A percentile compares a stretch with the other conserved stretches of the same genome.
Conservation (phyloP, 176 grass and related monocot genomes). For the Zoysia japonica region DNA sequence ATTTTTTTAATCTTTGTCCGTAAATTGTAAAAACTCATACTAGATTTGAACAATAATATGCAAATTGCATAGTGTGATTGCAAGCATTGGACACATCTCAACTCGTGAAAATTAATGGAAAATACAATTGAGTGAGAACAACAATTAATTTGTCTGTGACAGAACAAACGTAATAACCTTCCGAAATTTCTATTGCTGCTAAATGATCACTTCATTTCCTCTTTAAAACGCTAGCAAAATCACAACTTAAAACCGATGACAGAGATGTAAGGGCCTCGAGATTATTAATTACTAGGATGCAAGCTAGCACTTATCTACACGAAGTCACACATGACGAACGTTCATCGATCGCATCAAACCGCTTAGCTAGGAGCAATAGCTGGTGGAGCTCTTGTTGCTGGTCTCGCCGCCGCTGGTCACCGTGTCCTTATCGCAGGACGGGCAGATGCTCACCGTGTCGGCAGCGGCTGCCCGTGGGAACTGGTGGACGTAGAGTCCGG, state of each 20-base stretch:
- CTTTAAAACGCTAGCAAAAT: background rate
- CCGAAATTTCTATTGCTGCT: background rate
- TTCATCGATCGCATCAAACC: background rate
- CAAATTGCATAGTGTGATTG: background rate
- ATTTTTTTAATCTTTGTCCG: no score
- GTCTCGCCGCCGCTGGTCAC: conserved; percentile 31
- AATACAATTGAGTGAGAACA: background rate
- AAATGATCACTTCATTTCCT: background rate
- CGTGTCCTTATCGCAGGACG: conserved; percentile 55
- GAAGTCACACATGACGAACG: background rate
- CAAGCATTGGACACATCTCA: background rate
- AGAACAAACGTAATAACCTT: background rate
- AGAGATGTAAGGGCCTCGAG: background rate
- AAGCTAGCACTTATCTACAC: background rate
- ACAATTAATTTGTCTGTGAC: background rate
- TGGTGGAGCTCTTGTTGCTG: conserved; percentile 31
- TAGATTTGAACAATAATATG: background rate
- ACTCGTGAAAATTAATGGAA: background rate
- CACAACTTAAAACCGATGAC: background rate
- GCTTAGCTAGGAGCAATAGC: conserved; percentile 19
- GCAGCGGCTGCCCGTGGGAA: conserved; percentile 18
- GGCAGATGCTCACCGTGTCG: conserved; percentile 41
- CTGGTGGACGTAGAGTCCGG: conserved; percentile 19
- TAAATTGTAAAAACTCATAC: no score
- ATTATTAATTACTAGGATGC: background rate